Conservation (phyloP, 2,329 filamentous ascomycete species). For the Allantophomopsis cytisporea region DNA sequence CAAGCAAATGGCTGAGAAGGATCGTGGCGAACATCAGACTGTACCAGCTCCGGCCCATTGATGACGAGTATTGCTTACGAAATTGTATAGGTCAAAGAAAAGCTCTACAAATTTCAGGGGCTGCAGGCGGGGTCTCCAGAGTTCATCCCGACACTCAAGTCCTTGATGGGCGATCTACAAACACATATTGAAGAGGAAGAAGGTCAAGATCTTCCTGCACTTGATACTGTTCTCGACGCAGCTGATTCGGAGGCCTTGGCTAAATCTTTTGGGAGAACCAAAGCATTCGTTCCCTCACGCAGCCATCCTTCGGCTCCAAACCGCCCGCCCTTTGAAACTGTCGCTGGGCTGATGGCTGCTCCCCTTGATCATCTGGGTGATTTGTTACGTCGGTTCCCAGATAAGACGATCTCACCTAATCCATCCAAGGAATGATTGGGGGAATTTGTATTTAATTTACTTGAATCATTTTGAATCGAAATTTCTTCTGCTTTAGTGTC, state of each 20-base stretch:
- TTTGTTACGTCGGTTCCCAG: conserved; percentile 39
- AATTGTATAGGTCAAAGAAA: conserved; percentile 31
- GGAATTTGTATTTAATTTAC: too few species aligned
- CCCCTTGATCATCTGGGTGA: conserved; percentile 42
- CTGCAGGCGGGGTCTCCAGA: conserved; percentile 23
- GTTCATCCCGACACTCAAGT: conserved; percentile 28
- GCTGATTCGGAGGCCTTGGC: conserved; percentile 23
- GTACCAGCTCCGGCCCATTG: conserved; percentile 13
- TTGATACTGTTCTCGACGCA: conserved; percentile 27
- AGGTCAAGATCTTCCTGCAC: conserved; percentile 28
- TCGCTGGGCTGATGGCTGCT: conserved; percentile 35
- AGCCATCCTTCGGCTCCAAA: conserved; percentile 7
- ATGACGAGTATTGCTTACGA: not conserved
- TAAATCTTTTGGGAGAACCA: conserved; percentile 33
- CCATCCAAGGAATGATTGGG: conserved; percentile 4
- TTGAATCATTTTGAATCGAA: too few species aligned
- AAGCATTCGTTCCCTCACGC: conserved; percentile 33
- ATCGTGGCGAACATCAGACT: conserved; percentile 30
- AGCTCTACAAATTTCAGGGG: conserved; percentile 33
- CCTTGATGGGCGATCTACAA: conserved; percentile 27
- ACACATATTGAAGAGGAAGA: conserved; percentile 38
- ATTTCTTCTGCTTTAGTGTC: too few species aligned
- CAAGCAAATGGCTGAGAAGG: conserved; percentile 27
- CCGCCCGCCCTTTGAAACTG: conserved; percentile 40
- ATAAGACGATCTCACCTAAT: conserved; percentile 13